Conservation (phyloP, 1,284 basidiomycete genomes). For the Tilletia horrida region DNA sequence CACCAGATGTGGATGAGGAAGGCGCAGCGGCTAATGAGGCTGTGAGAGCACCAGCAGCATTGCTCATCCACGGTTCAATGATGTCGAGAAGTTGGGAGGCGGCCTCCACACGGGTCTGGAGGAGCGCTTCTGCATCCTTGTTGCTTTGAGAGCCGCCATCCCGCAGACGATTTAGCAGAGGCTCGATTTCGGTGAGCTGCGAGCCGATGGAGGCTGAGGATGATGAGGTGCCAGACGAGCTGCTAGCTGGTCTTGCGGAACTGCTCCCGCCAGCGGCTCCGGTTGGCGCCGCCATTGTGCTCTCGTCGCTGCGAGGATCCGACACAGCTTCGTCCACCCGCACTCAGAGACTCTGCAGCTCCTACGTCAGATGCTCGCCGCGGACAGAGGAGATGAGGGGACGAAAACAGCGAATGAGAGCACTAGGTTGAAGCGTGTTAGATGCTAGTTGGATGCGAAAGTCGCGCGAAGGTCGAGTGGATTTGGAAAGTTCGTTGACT, state of each 20-base stretch:
- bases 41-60: background rate
- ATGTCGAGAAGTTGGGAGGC: constrained; percentile 10
- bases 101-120: background rate
- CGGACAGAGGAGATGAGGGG: background rate
- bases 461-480: too few relatives aligned
- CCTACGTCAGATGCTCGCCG: background rate
- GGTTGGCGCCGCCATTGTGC: background rate
- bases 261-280: background rate
- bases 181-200: constrained; percentile 5
- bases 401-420: too few relatives aligned
- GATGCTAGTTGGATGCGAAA: too few relatives aligned
- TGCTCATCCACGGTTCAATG: constrained; percentile 7
- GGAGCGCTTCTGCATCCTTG: constrained; percentile 3
- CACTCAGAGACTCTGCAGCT: background rate
- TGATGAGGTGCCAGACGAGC: background rate
- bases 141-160: background rate
- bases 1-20: background rate
- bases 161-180: constrained; percentile 5
- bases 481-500: too few relatives aligned
- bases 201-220: background rate
- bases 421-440: too few relatives aligned
- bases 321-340: background rate
- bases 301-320: background rate
- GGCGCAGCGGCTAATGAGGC: background rate
- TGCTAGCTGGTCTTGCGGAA: background rate